Percentiles rank a stretch among this genome's conserved stretches.
Conservation (phyloP, 495 filamentous ascomycete species). For the Ramalina peruviana region DNA sequence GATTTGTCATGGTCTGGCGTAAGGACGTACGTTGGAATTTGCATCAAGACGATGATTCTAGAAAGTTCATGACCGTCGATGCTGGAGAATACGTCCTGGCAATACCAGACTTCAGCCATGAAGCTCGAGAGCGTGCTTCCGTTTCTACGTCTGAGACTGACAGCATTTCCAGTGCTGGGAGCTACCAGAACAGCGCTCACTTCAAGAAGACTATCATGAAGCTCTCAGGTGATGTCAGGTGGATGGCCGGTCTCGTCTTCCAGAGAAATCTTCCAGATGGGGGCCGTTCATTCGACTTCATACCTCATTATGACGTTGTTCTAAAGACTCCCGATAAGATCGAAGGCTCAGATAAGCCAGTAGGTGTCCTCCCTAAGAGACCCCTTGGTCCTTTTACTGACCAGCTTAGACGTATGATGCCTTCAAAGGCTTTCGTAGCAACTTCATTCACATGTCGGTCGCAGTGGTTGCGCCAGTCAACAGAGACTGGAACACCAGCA, state of each 20-base stretch:
- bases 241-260: constrained; percentile 82
- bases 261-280: constrained; percentile 58
- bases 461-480: constrained; percentile 72
- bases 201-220: constrained; percentile 99
- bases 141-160: constrained; percentile 44
- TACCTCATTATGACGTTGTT: constrained; percentile 81
- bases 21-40: constrained; percentile 81
- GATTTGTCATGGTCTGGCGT: constrained; percentile 96
- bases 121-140: constrained; percentile 46
- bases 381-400: constrained; percentile 11
- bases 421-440: constrained; percentile 82
- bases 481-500: constrained; percentile 64
- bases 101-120: constrained; percentile 81
- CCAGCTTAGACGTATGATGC: constrained; percentile 62
- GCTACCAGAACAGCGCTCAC: constrained; percentile 55
- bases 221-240: constrained; percentile 83
- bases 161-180: constrained; percentile 46
- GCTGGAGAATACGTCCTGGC: constrained; percentile 90
- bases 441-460: constrained; percentile 89
- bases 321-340: constrained; percentile 66
- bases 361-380: constrained; percentile 19
- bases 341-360: constrained; percentile 36
- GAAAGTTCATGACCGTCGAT: constrained; percentile 86
- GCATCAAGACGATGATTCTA: constrained; percentile 66
- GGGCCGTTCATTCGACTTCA: constrained; percentile 70